phyloP scores from a whole-genome alignment of 768 basidiomycete genomes.

The Dioszegia aurantiaca region DNA sequence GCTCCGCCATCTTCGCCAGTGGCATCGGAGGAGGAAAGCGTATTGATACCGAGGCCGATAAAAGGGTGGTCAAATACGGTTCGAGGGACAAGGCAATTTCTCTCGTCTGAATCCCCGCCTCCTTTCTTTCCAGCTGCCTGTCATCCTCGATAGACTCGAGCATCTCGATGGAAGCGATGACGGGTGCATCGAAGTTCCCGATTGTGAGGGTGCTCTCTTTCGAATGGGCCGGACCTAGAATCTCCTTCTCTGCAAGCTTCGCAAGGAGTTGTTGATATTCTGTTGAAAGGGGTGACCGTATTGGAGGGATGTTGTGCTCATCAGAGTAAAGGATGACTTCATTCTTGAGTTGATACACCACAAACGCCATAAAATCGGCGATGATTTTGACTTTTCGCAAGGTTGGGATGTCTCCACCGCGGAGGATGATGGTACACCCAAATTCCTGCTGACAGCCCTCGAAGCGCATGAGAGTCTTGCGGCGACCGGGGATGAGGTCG shows the following conservation, averaged over 20 bases:
- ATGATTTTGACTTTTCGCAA: constrained; percentile 85
- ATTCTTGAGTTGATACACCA: constrained; percentile 87
- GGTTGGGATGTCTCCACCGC: constrained; percentile 79
- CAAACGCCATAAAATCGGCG: constrained; percentile 84
- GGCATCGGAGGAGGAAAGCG: constrained; percentile 90
- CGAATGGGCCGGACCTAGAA: neutral
- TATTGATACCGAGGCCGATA: constrained; percentile 88
- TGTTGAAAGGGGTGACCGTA: constrained; percentile 24
- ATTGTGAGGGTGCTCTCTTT: constrained; percentile 15
- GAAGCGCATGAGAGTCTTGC: constrained; percentile 97
- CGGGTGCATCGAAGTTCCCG: neutral
- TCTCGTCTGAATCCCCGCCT: constrained; percentile 53
- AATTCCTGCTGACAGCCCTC: constrained; percentile 90
- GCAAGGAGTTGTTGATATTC: constrained; percentile 35
- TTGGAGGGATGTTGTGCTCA: constrained; percentile 51
- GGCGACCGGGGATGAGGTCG: constrained; percentile 80
- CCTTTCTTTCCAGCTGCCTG: constrained; percentile 19
- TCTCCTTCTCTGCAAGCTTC: constrained; percentile 18
- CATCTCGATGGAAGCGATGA: neutral
- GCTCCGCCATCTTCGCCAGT: constrained; percentile 77
- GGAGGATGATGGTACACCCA: constrained; percentile 88
- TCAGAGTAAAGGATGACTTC: constrained; percentile 61
- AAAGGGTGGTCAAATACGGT: constrained; percentile 78
- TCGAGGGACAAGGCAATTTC: constrained; percentile 78
- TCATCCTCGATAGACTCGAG: constrained; percentile 43